phyloP scores from a whole-genome alignment of 805 yeast species.

The Spathaspora passalidarum region DNA sequence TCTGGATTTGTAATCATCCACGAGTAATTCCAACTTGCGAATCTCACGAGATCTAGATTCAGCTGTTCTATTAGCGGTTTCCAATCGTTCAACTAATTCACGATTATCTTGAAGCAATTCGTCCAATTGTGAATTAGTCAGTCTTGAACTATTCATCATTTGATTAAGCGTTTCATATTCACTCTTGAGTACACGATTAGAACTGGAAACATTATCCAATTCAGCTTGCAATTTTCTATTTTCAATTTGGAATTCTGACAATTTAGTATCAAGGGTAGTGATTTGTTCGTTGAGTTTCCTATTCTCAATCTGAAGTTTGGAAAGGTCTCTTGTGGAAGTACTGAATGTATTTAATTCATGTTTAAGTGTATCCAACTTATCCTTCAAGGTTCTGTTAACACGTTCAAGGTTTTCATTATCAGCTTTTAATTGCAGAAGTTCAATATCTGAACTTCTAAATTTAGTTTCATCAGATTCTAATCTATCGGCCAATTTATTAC shows the following conservation, averaged over 20 bases:
- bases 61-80: no score
- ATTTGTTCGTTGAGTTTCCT: neutral
- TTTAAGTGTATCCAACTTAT: neutral
- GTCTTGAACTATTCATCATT: no score
- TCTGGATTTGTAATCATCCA: neutral
- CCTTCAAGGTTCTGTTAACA: neutral
- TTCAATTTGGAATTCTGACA: neutral
- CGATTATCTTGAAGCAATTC: constrained; percentile 5
- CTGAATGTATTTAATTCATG: neutral
- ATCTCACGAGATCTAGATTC: neutral
- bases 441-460: no score
- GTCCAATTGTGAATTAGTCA: neutral
- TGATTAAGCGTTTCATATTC: neutral
- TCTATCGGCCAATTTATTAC: neutral
- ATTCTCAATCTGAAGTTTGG: neutral
- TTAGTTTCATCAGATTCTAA: neutral
- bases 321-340: neutral
- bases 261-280: neutral
- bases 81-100: neutral
- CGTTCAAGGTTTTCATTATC: neutral
- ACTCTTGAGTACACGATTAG: neutral
- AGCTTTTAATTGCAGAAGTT: neutral
- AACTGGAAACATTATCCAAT: neutral
- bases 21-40: neutral
- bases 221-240: neutral